Conservation (phyloP, 2,329 filamentous ascomycete species). For the Beauveria scarabaeidicola region DNA sequence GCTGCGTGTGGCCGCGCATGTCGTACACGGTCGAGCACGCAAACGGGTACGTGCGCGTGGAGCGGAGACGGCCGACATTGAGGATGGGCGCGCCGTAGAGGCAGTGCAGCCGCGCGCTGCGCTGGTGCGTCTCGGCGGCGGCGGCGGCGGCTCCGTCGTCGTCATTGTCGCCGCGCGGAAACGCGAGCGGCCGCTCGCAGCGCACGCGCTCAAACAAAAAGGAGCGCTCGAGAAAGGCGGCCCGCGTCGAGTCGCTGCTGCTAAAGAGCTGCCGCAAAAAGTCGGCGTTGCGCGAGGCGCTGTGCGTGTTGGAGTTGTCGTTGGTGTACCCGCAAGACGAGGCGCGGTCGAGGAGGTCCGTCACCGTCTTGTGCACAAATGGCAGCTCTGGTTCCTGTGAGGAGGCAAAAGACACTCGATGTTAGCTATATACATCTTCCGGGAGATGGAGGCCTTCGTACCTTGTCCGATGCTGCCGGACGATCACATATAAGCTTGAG, state of each 20-base stretch:
- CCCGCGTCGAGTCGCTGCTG: constrained; percentile 38
- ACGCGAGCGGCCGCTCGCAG: constrained; percentile 21
- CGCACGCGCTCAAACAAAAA: constrained; percentile 53
- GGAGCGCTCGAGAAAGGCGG: constrained; percentile 56
- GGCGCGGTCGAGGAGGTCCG: constrained; percentile 36
- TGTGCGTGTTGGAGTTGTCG: constrained; percentile 26
- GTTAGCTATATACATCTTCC: neutral
- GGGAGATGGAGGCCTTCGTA: constrained; percentile 16
- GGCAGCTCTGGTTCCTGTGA: constrained; percentile 33
- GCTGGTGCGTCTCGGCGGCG: constrained; percentile 39
- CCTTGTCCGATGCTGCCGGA: constrained; percentile 29
- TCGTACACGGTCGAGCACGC: constrained; percentile 67
- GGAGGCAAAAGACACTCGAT: neutral
- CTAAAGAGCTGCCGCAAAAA: constrained; percentile 37
- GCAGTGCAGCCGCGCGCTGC: constrained; percentile 62
- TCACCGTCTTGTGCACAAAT: constrained; percentile 40
- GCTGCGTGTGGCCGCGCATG: constrained; percentile 55
- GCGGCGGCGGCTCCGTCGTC: constrained; percentile 21
- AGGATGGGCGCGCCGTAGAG: constrained; percentile 56
- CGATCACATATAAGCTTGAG: constrained; percentile 35
- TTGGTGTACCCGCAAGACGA: constrained; percentile 25
- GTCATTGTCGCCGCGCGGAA: constrained; percentile 22
- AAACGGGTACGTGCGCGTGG: constrained; percentile 42
- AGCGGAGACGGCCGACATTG: constrained; percentile 26
- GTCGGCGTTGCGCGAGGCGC: constrained; percentile 38